Percentiles rank a stretch among this genome's conserved stretches.
Conservation (phyloP, 2,329 filamentous ascomycete species). For the Sclerotinia nivalis region DNA sequence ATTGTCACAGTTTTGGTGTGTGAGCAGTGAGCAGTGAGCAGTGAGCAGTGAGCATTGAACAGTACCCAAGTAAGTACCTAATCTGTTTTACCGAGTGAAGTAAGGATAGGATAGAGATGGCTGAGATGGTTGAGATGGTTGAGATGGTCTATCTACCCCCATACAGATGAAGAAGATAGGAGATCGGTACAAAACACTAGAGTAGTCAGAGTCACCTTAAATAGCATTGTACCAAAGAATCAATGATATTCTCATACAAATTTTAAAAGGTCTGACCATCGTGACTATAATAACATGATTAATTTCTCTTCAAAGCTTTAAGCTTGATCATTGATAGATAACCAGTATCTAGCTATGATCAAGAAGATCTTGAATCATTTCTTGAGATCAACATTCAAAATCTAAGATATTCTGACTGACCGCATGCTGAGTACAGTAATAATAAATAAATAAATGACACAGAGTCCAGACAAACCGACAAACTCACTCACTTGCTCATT, state of each 20-base stretch:
- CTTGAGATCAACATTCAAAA: not conserved
- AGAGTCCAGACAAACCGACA: too few species aligned
- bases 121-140: not conserved
- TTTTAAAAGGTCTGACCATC: not conserved
- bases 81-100: not conserved
- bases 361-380: not conserved
- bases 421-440: not conserved
- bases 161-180: not conserved
- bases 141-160: not conserved
- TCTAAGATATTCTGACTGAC: too few species aligned
- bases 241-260: not conserved
- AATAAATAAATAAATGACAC: too few species aligned
- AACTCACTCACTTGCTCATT: too few species aligned
- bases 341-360: not conserved
- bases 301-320: not conserved
- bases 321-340: not conserved
- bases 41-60: too few species aligned
- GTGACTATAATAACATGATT: not conserved
- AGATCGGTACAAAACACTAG: not conserved
- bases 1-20: too few species aligned
- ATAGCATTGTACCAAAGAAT: slow-evolving; percentile 1
- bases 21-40: too few species aligned
- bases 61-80: too few species aligned
- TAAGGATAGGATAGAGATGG: not conserved
- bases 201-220: not conserved